Percentiles rank a stretch among this genome's conserved stretches.
Conservation (phyloP, 2,329 filamentous ascomycete genomes). For the Phaeosphaeriaceae sp. region DNA sequence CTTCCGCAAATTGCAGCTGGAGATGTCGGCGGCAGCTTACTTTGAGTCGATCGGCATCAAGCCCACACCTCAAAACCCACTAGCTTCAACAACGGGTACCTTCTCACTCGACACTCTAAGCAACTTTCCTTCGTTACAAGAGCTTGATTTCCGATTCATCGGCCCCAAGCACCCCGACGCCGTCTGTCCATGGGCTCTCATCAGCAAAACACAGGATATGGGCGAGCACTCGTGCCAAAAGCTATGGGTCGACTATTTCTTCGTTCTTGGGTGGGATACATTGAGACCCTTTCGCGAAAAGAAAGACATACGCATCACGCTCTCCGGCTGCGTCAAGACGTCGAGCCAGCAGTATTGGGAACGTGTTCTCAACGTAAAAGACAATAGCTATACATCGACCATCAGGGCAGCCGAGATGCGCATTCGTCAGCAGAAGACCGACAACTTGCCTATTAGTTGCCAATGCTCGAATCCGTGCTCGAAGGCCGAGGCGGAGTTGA, state of each 20-base stretch:
- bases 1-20: constrained; percentile 17
- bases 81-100: neutral
- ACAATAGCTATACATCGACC: neutral
- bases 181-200: constrained; percentile 15
- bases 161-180: constrained; percentile 19
- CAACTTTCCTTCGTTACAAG: constrained; percentile 2
- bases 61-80: neutral
- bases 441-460: constrained; percentile 4
- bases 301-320: neutral
- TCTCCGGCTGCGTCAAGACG: constrained; percentile 22
- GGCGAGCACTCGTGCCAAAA: constrained; percentile 21
- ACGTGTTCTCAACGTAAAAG: constrained; percentile 4
- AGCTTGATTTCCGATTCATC: constrained; percentile 28
- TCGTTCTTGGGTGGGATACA: constrained; percentile 8
- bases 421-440: neutral
- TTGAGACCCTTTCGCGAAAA: neutral
- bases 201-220: neutral
- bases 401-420: neutral
- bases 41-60: constrained; percentile 14
- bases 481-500: neutral
- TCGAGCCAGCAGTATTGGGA: constrained; percentile 16
- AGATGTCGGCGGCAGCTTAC: constrained; percentile 15
- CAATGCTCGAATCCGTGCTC: constrained; percentile 15
- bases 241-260: constrained; percentile 21
- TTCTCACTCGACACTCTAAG: neutral